These are phyloP conservation scores for Rubia peregrina DNA, from an alignment of 305 asterid species.

Conservation along the genomic window DNA sequence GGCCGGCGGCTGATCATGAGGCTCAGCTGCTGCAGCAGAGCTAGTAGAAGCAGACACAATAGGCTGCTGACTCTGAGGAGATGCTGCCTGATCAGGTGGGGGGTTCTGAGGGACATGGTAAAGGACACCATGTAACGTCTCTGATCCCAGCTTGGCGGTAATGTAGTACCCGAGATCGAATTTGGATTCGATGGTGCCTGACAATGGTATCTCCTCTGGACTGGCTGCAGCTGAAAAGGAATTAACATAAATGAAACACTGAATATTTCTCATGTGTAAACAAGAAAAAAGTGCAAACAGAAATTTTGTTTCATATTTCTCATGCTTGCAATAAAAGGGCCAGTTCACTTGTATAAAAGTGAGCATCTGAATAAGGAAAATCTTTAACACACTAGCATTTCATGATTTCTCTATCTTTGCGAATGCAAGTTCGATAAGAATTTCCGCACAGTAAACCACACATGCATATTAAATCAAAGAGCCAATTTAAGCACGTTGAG, in stretches of 20 bases:
- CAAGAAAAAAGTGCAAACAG: neutral
- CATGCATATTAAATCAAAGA: neutral
- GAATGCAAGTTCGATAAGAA: too few species aligned
- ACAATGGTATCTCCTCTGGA: neutral
- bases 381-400: neutral
- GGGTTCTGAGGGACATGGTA: neutral
- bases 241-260: neutral
- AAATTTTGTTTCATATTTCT: neutral
- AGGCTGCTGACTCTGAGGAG: neutral
- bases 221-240: neutral
- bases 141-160: neutral
- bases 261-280: neutral
- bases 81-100: conserved; percentile 16
- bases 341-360: neutral
- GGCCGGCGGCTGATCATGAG: too few species aligned
- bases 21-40: neutral
- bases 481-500: neutral
- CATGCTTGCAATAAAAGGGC: neutral
- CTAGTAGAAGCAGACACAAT: neutral
- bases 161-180: neutral
- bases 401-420: too few species aligned
- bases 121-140: neutral
- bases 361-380: neutral
- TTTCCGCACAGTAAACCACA: neutral
- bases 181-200: neutral